Base-by-base conservation (phyloP, 202 grass and related monocot species). In the Schoenoplectus triqueter region DNA sequence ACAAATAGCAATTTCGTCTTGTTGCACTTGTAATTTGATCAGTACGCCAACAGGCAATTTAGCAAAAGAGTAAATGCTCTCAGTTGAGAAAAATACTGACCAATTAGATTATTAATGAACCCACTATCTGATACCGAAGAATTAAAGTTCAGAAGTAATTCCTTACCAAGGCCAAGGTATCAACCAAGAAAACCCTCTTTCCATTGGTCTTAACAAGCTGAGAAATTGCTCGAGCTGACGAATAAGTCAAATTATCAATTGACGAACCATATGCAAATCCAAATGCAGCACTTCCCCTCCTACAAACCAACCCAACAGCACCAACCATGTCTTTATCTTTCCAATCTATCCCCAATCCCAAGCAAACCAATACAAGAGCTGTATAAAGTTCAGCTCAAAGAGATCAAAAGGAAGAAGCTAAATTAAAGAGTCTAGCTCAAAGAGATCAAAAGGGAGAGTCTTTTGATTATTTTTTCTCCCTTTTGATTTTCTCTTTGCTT, bases 181-280 rank as follows among this genome's bases (percentile, higher is more conserved):
- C 92, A 61, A 98, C 91, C 82, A 95, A 90, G 91, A 89, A 98
- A 52, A 86, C 95, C 59, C 88, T 88, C 14, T 87, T 92, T 31
- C 90, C 93, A 85, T 95, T 98, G 71, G 88, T 92, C 88, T 98
- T 93, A 56, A 95, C 89, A 78, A 95, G 95, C 91, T 98, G 92
- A 45, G 93, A 95, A 61, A 95, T 88, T 78, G 18, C 47, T 70
- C 91, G 89, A 3, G 75, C 42, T 19, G 66, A 73, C 31, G 73
- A 74, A 68, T 47, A 61, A 84, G 62, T 83, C 64, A 83, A 83
- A 70, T 83, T 83, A 39, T 83, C 65, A 5, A 83, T 71, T 10
- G 81, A 71, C 17, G 81, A 83, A 17, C 81, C 81, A 70, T 83
- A 42, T 11, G 71, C 22, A 69, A 66, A 60, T 80, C 85, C 74